These are phyloP conservation scores for Inosperma sp. DNA, from an alignment of 768 basidiomycete species.

Conservation along the genomic window DNA sequence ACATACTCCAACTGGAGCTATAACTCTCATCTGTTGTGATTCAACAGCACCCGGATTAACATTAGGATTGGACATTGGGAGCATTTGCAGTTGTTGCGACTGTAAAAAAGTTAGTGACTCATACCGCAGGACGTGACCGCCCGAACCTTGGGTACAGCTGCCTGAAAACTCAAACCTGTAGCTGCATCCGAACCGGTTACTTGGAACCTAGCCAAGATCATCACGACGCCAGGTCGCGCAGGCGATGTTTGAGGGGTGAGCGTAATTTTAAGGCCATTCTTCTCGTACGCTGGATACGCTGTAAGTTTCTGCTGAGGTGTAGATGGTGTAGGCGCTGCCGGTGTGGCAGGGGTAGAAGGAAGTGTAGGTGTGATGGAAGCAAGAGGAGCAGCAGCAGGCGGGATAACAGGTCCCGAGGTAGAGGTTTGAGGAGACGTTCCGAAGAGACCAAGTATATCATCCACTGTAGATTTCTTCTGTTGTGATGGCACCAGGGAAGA, in stretches of 20 bases:
- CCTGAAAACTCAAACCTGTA: conserved; percentile 84
- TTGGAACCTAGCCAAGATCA: conserved; percentile 87
- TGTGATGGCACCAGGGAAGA: too few relatives aligned
- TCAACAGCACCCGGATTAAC: conserved; percentile 76
- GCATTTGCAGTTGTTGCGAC: conserved; percentile 97
- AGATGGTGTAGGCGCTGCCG: conserved; percentile 32
- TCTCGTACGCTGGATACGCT: conserved; percentile 85
- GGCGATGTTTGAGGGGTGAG: conserved; percentile 83
- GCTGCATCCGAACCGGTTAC: conserved; percentile 50
- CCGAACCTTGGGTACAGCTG: conserved; percentile 88
- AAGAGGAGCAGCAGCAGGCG: conserved; percentile 15
- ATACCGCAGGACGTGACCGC: conserved; percentile 6
- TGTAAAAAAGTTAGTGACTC: conserved; percentile 28
- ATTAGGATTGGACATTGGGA: conserved; percentile 88
- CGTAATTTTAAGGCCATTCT: conserved; percentile 84
- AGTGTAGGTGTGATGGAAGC: conserved; percentile 20
- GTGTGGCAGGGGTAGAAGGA: conserved; percentile 35
- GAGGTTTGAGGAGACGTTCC: conserved; percentile 43
- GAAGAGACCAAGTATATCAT: conserved; percentile 92
- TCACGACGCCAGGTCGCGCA: conserved; percentile 80
- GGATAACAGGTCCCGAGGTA: conserved; percentile 29
- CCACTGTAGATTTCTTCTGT: conserved; percentile 57
- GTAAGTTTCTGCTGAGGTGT: conserved; percentile 51
- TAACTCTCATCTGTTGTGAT: conserved; percentile 92
- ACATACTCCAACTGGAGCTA: conserved; percentile 83